Base-by-base conservation (phyloP, 2,329 filamentous ascomycete genomes). In the Aspergillus fischeri region DNA sequence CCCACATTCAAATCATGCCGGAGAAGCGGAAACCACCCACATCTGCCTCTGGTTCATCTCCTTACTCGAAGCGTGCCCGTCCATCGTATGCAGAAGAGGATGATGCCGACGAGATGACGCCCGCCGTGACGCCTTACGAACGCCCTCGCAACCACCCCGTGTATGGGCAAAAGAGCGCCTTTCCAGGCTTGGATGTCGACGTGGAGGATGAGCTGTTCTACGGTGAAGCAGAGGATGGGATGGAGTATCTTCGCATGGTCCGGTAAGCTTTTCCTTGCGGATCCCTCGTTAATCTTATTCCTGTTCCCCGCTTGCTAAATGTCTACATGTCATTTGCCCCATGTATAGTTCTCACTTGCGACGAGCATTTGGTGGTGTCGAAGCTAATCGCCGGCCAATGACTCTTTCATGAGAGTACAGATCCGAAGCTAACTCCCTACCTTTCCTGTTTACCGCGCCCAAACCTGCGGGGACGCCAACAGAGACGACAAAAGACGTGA, bases 341-440 rank as follows among this genome's bases (percentile, higher is more conserved):
- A 9, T 52, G 20, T 59, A 21, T 60, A 63, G 59, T 56, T 52
- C 56, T 56, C 54, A 59, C 56, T 52, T 49, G 45, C 25, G 28
- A n/a, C 49, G 42, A n/a, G n/a, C 20, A 9, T 53, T 17, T 32
- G 38, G 17, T 50, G 10, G 28, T 48, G 42, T n/a, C 35, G n/a
- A 38, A 57, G 54, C 65, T 65, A 60, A 68, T 62, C 5, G 11
- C 24, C 25, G 28, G 25, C 53, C 60, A 20, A 57, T 49, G 60
- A 32, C 20, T 52, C n/a, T 57, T 55, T 49, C 28, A 63, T 56
- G 53, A 56, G 51, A 32, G 53, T 61, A 59, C 74, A 94, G 90
- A 77, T 82, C 84, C 63, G 86, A 95, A 83, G 90, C 90, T n/a
- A 84, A 79, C 59, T 76, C 80, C 9, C 87, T 95, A 35, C 91